Base-by-base conservation (phyloP, 2,329 filamentous ascomycete species). In the Dactylellina sp. region DNA sequence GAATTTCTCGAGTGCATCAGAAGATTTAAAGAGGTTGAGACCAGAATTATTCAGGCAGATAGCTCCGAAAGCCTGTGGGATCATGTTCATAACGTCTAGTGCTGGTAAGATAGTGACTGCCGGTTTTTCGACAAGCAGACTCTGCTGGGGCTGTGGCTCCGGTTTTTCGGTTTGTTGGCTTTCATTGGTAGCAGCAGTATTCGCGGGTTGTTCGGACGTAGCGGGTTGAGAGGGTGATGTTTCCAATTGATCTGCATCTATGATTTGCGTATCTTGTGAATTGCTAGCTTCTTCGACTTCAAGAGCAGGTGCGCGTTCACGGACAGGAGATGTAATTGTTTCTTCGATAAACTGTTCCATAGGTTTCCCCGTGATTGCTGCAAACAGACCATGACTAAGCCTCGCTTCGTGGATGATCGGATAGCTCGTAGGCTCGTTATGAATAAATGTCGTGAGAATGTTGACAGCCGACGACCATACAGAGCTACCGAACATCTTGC, bases 361-460 rank as follows among this genome's bases (percentile, higher is more conserved):
- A 22, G 62, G 62, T 20, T 47, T 49, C 25, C 86, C 85, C 0
- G 88, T 96, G 61, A 98, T 87, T 2, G 93, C 89, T 80, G 94
- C 89, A 12, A 99, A 85, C 70, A 97, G 90, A 57, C 89, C 91
- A 80, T 90, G 90, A 78, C 95, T 93, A 77, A 99, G 86, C 20
- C 93, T 93, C 56, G 95, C 94, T 82, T 99, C 95, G 12, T 92
- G 92, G 76, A 99, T 95, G 22, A 97, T 92, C 25, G 92, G 90
- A 80, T 97, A 99, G 81, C 95, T 99, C 0, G 95, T 99, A 0
- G 95, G 95, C 79, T 99, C 95, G 79, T 98, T 97, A 82, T 99
- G 96, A 78, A 99, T 96, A 81, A 99, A 99, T 78, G 92, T 94
- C 79, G 92, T 95, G 56, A 99, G 84, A 65, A 97, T 94, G 62